phyloP scores from a whole-genome alignment of 805 yeast genomes.

The Nakazawaea siamensis region DNA sequence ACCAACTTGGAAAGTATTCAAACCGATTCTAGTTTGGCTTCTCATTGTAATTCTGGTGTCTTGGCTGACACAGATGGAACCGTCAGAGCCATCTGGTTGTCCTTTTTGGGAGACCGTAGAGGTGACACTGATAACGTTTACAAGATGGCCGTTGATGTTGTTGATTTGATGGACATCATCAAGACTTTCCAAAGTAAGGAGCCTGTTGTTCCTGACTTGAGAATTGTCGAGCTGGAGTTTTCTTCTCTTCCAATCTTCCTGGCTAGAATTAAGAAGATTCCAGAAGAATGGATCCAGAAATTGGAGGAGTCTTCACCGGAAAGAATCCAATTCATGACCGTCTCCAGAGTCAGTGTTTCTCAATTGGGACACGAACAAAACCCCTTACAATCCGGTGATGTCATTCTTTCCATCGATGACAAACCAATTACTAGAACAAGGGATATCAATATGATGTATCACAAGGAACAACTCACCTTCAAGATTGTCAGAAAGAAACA shows the following conservation, averaged over 20 bases:
- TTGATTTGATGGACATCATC: constrained; percentile 53
- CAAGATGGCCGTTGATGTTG: constrained; percentile 70
- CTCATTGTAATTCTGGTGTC: constrained; percentile 74
- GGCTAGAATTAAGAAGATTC: constrained; percentile 82
- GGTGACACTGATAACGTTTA: constrained; percentile 56
- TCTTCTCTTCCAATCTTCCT: constrained; percentile 57
- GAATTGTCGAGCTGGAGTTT: constrained; percentile 76
- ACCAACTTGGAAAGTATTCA: constrained; percentile 73
- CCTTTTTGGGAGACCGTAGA: constrained; percentile 69
- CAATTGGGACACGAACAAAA: constrained; percentile 17
- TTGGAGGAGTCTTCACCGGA: constrained; percentile 52
- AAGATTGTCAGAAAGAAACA: constrained; percentile 66
- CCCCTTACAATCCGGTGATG: constrained; percentile 56
- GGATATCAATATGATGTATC: constrained; percentile 50
- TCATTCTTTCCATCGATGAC: constrained; percentile 63
- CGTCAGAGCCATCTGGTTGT: constrained; percentile 78
- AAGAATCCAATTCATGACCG: constrained; percentile 66
- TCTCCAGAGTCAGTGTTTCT: constrained; percentile 46
- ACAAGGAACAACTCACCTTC: constrained; percentile 38
- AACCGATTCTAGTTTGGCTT: constrained; percentile 63
- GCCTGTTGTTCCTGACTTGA: constrained; percentile 38
- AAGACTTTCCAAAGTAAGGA: constrained; percentile 40
- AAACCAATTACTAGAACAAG: constrained; percentile 55
- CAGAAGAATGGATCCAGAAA: constrained; percentile 70
- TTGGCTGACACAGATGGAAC: constrained; percentile 72